phyloP scores from a whole-genome alignment of 345 rosid species.

The Brassica carinata region DNA sequence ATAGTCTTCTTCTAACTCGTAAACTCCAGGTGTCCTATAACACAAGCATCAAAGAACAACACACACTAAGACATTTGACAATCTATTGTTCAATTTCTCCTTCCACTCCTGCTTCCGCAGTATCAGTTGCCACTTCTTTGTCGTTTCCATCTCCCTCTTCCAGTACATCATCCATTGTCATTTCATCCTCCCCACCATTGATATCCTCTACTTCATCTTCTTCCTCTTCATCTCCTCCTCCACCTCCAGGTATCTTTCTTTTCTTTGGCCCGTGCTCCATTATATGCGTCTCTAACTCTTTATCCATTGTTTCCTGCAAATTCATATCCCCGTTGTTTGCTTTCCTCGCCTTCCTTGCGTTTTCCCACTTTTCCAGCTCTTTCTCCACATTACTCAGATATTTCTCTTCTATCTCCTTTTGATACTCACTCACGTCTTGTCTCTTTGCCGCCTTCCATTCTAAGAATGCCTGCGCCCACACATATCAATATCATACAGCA shows the following conservation, averaged over 20 bases:
- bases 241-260: conserved; percentile 78
- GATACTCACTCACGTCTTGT: conserved; percentile 76
- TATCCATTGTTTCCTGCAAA: conserved; percentile 97
- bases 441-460: conserved; percentile 84
- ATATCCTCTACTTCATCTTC: conserved; percentile 93
- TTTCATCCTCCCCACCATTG: conserved; percentile 85
- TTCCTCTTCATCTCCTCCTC: conserved; percentile 81
- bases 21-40: conserved; percentile 6
- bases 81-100: conserved; percentile 30
- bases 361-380: conserved; percentile 96
- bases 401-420: conserved; percentile 74
- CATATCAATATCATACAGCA: conserved; percentile 1
- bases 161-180: conserved; percentile 83
- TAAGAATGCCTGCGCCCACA: conserved; percentile 54
- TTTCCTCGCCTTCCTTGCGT: conserved; percentile 75
- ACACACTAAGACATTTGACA: conserved; percentile 21
- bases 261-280: conserved; percentile 96
- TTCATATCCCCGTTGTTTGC: conserved; percentile 51
- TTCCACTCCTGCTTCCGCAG: conserved; percentile 34
- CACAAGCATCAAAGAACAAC: conserved; percentile 13
- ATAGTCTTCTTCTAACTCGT: conserved; percentile 19
- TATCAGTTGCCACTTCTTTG: conserved; percentile 46
- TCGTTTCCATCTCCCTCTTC: conserved; percentile 57
- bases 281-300: conserved; percentile 86
- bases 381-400: conserved; percentile 76